Percentiles rank a stretch among this genome's conserved stretches.
phyloP scores from a whole-genome alignment of 345 rosid genomes.

The Eucalyptus microcorys region DNA sequence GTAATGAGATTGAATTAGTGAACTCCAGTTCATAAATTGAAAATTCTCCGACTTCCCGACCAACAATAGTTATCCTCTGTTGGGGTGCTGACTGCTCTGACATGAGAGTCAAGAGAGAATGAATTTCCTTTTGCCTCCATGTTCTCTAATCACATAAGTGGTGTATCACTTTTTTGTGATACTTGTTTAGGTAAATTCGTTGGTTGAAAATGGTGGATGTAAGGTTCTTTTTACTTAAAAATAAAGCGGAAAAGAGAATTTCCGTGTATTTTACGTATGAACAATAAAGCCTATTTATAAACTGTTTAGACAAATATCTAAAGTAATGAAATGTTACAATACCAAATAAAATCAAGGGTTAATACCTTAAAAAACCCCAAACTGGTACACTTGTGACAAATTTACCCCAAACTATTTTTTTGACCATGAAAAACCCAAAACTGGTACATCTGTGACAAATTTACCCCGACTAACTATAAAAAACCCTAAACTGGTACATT shows the following conservation, averaged over 20 bases:
- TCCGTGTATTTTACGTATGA: no score
- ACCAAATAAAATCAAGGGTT: no score
- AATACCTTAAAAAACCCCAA: no score
- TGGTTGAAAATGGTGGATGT: accelerated
- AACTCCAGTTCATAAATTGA: background rate
- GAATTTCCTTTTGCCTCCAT: background rate
- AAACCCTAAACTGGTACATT: no score
- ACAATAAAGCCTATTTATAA: no score
- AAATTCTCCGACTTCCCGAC: background rate
- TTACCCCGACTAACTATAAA: no score
- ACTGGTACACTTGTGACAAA: no score
- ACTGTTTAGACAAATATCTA: no score
- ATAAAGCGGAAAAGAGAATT: no score
- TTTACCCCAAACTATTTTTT: no score
- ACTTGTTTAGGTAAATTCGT: background rate
- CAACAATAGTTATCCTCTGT: background rate
- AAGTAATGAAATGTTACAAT: accelerated
- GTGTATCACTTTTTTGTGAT: background rate
- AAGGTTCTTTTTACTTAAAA: background rate
- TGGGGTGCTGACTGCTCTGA: background rate
- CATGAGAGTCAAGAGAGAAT: background rate
- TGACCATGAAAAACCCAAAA: no score
- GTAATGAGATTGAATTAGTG: accelerated
- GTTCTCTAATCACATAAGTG: background rate
- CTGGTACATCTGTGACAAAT: no score